Percentiles rank a stretch among this genome's conserved stretches.
Conservation (phyloP, 73 alveolate species). For the Tetrahymena thermophila region DNA sequence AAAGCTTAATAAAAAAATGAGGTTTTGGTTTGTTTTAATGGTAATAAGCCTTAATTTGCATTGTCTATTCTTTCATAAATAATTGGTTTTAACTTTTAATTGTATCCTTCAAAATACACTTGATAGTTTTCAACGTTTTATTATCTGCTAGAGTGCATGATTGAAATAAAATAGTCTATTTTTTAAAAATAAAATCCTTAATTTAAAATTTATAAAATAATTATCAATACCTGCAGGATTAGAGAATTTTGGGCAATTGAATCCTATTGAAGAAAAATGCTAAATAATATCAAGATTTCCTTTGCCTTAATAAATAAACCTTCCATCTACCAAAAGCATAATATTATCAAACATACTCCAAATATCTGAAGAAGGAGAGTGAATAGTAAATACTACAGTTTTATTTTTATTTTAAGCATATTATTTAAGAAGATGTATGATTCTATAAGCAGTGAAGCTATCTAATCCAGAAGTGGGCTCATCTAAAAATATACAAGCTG, state of each 20-base stretch:
- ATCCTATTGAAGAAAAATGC: constrained; percentile 54
- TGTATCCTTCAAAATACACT: background rate
- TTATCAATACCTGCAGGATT: constrained; percentile 52
- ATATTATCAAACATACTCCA: constrained; percentile 47
- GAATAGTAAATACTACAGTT: constrained; percentile 59
- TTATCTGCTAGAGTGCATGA: background rate
- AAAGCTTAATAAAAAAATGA: background rate
- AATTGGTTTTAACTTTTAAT: background rate
- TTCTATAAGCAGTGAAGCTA: constrained; percentile 9
- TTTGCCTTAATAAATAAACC: constrained; percentile 38
- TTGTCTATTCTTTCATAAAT: background rate
- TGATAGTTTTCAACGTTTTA: background rate
- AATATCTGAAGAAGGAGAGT: constrained; percentile 58
- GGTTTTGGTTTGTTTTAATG: background rate
- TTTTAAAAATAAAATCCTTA: background rate
- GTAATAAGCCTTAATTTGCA: background rate
- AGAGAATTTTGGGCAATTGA: constrained; percentile 57
- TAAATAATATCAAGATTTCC: constrained; percentile 19
- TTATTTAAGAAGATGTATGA: background rate
- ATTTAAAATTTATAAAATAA: background rate
- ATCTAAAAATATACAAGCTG: background rate
- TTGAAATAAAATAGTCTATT: background rate
- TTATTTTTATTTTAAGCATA: constrained; percentile 11
- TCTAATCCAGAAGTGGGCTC: constrained; percentile 5
- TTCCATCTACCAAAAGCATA: constrained; percentile 48